Conservation (phyloP, 345 rosid genomes). For the Kernera saxatilis region DNA sequence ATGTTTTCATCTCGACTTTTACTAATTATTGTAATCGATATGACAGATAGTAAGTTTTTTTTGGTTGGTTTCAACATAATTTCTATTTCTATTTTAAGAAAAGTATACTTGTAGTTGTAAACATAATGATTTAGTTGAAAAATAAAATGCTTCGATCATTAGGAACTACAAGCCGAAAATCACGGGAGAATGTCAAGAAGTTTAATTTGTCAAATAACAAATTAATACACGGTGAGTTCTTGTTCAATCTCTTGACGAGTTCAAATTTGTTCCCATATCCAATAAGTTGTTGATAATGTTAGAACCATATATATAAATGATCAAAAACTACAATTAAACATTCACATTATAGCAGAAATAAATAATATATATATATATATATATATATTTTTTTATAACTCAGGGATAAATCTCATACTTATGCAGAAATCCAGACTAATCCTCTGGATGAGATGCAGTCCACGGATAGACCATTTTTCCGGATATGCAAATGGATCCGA, state of each 20-base stretch:
- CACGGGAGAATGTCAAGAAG: background rate
- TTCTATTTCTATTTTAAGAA: background rate
- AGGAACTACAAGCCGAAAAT: background rate
- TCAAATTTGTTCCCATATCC: background rate
- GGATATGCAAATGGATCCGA: too few species aligned
- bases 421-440: too few species aligned
- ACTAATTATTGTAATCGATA: background rate
- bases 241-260: background rate
- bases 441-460: too few species aligned
- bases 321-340: background rate
- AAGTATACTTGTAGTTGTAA: background rate
- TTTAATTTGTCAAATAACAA: background rate
- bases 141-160: background rate
- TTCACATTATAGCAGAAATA: background rate
- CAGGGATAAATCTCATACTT: too few species aligned
- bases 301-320: background rate
- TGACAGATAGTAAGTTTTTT: background rate
- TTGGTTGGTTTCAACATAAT: background rate
- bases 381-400: too few species aligned
- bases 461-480: too few species aligned
- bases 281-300: background rate
- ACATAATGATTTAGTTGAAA: background rate
- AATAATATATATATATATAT: background rate
- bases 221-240: background rate
- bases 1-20: background rate